These are phyloP conservation scores for Phycomyces blakesleeanus DNA, from an alignment of 192 early-diverging fungal species.

Conservation along the genomic window DNA sequence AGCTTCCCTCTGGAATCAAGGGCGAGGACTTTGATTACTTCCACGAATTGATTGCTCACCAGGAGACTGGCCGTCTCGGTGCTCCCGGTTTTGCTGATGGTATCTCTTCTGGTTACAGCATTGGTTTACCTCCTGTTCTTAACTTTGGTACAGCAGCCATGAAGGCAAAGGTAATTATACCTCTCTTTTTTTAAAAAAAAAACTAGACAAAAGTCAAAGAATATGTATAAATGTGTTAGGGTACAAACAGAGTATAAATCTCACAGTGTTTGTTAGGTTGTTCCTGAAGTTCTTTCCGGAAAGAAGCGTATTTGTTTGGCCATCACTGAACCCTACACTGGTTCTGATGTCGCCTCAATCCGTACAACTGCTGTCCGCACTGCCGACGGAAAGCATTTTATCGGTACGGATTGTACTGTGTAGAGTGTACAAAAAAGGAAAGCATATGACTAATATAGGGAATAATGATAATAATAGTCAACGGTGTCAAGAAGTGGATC, in stretches of 20 bases:
- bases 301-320: slow-evolving; percentile 79
- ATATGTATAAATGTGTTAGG: too few species aligned
- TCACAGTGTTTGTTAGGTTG: slow-evolving; percentile 32
- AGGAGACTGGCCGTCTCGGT: slow-evolving; percentile 71
- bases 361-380: slow-evolving; percentile 54
- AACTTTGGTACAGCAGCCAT: slow-evolving; percentile 71
- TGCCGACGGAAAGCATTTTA: slow-evolving; percentile 67
- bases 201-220: too few species aligned
- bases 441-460: too few species aligned
- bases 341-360: slow-evolving; percentile 76
- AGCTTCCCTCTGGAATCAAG: slow-evolving; percentile 53
- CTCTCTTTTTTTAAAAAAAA: slow-evolving; percentile 38
- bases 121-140: slow-evolving; percentile 79
- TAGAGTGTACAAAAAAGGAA: too few species aligned
- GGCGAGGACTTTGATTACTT: slow-evolving; percentile 68
- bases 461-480: slow-evolving; percentile 62
- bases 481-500: slow-evolving; percentile 85
- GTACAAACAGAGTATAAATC: background rate
- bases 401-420: background rate
- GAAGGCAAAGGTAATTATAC: slow-evolving; percentile 46
- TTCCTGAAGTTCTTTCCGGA: slow-evolving; percentile 62
- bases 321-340: slow-evolving; percentile 74
- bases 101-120: slow-evolving; percentile 63
- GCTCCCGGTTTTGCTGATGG: slow-evolving; percentile 69
- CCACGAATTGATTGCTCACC: slow-evolving; percentile 65